phyloP scores from a whole-genome alignment of 2,329 filamentous ascomycete genomes.

The Aureobasidium namibiae region DNA sequence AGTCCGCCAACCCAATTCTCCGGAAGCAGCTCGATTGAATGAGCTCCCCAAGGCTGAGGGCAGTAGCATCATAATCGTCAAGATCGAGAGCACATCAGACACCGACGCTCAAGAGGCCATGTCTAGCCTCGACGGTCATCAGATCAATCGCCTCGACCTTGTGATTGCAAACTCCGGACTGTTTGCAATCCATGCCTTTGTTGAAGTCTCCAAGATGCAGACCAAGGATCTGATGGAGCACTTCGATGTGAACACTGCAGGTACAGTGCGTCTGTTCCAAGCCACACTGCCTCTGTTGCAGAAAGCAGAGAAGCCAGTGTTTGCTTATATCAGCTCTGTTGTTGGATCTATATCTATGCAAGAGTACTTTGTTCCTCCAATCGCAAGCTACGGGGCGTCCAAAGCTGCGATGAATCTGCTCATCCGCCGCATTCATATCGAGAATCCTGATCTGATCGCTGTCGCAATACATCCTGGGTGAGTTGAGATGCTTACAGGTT shows the following conservation, averaged over 20 bases:
- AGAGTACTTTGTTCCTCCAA: constrained; percentile 20
- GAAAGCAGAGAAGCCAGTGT: constrained; percentile 25
- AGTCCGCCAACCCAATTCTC: constrained; percentile 8
- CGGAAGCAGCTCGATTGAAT: neutral
- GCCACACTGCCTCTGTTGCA: constrained; percentile 34
- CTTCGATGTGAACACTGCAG: constrained; percentile 29
- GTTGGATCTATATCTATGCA: constrained; percentile 1
- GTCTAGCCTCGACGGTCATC: constrained; percentile 17
- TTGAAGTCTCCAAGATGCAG: neutral
- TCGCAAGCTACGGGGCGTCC: constrained; percentile 37
- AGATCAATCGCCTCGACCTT: constrained; percentile 13
- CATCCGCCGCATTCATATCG: constrained; percentile 30
- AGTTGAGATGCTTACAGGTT: neutral
- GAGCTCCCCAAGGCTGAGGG: constrained; percentile 4
- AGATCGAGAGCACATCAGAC: constrained; percentile 13
- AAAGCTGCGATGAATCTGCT: constrained; percentile 36
- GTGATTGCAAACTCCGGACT: constrained; percentile 15
- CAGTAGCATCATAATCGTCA: constrained; percentile 14
- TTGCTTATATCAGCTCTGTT: constrained; percentile 28
- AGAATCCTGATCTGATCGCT: constrained; percentile 18
- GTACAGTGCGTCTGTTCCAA: constrained; percentile 38
- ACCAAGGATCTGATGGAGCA: constrained; percentile 22
- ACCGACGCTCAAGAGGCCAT: constrained; percentile 9
- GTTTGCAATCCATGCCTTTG: neutral
- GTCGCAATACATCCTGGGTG: neutral